Evolutionary conservation across 192 early-diverging fungal species (phyloP).

Genomic region (Coemansia sp.): DNA sequence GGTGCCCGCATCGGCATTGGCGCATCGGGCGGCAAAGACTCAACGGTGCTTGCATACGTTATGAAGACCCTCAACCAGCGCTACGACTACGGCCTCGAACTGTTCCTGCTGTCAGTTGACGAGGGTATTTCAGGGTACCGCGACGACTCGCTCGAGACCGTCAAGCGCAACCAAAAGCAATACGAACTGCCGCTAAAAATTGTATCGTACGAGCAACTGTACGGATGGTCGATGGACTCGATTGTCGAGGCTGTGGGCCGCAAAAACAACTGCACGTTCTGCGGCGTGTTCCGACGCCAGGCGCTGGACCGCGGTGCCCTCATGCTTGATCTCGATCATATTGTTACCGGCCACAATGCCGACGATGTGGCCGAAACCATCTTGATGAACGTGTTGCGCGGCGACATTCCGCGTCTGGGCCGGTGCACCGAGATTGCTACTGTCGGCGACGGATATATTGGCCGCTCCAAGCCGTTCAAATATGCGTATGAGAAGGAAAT

Average conservation of each 20-base stretch:
- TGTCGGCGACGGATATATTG: slow-evolving; percentile 67
- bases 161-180: slow-evolving; percentile 92
- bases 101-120: slow-evolving; percentile 92
- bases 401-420: slow-evolving; percentile 86
- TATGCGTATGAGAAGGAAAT: slow-evolving; percentile 99
- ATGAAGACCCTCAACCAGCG: slow-evolving; percentile 92
- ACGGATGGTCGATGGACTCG: slow-evolving; percentile 98
- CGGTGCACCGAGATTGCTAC: slow-evolving; percentile 93
- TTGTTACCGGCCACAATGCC: slow-evolving; percentile 98
- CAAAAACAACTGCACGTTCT: slow-evolving; percentile 99
- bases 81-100: slow-evolving; percentile 86
- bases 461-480: slow-evolving; percentile 97
- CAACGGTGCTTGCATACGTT: slow-evolving; percentile 93
- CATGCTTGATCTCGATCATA: slow-evolving; percentile 88
- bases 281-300: slow-evolving; percentile 96
- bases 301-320: slow-evolving; percentile 93
- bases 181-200: slow-evolving; percentile 92
- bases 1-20: slow-evolving; percentile 94
- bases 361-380: slow-evolving; percentile 99
- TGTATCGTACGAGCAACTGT: slow-evolving; percentile 91
- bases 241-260: slow-evolving; percentile 92
- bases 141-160: slow-evolving; percentile 97
- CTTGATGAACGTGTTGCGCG: slow-evolving; percentile 96
- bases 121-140: slow-evolving; percentile 98
- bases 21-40: slow-evolving; percentile 94